phyloP scores from a whole-genome alignment of 306 rosid species.

The Malus asiatica region DNA sequence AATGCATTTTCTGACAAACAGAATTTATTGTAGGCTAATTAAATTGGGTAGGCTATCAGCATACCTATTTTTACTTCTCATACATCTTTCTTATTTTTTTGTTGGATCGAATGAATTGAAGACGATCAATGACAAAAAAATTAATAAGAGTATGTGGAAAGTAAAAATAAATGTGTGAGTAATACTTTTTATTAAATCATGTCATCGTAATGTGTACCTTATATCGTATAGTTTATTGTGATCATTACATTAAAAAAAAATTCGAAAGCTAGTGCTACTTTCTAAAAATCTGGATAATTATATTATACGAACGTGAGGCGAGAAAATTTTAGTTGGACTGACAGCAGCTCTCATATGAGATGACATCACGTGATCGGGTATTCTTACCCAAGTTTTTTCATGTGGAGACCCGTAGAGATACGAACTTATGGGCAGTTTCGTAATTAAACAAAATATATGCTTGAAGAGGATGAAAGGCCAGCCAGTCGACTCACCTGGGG shows the following conservation, averaged over 20 bases:
- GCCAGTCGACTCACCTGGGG: conserved; percentile 52
- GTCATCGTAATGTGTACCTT: too few species aligned
- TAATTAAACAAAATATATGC: not conserved
- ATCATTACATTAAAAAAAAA: too few species aligned
- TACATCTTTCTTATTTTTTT: fast-evolving
- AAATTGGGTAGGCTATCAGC: too few species aligned
- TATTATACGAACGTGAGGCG: not conserved
- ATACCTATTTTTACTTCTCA: too few species aligned
- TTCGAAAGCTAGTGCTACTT: too few species aligned
- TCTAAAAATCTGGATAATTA: not conserved
- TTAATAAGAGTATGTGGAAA: too few species aligned
- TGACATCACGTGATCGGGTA: not conserved
- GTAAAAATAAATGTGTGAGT: too few species aligned
- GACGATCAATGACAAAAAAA: too few species aligned
- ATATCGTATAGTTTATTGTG: not conserved
- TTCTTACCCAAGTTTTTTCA: not conserved
- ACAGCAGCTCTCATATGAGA: not conserved
- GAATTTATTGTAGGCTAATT: not conserved
- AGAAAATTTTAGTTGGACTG: too few species aligned
- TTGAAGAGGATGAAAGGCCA: not conserved
- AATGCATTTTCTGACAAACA: not conserved
- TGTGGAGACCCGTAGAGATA: too few species aligned
- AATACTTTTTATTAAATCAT: too few species aligned
- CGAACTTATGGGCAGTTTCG: not conserved
- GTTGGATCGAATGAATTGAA: too few species aligned